Evolutionary conservation across 768 basidiomycete species (phyloP), one percentile per base, ranked within the genome.

Genomic region (Suillus subaureus): DNA sequence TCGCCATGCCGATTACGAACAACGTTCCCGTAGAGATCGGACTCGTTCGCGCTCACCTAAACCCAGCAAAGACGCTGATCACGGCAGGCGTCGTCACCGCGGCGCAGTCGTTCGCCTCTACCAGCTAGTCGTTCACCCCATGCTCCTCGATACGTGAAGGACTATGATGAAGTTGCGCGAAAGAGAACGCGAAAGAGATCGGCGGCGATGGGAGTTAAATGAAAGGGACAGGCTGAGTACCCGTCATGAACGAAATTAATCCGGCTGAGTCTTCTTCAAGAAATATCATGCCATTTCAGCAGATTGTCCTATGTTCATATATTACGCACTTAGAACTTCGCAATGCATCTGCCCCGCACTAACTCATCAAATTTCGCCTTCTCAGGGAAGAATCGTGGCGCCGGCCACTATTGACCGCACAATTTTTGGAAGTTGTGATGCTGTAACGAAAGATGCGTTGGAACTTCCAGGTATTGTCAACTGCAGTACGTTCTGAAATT

Each of bases 171-270:
- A 64, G 61, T 54, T 15, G 77, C 70, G 72, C 52, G 71, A 69
- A 61, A 72, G 35, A 52, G 76, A 73, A 62, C 69, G 85, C 52
- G 81, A 79, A 65, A 74, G 80, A 49, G 83, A 86, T 66, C 78
- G 88, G 28, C 79, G 80, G 69, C 73, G 84, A 52, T 88, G 88
- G 88, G 83, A 85, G 62, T 70, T 73, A 60, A 84, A 82, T 68
- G 66, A 78, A 13, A 80, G 86, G 67, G 78, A 84, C 42, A 71
- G 67, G 28, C 74, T 72, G 21, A 61, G 70, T 47, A 54, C 51
- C 16, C 75, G 66, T 23, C 54, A 65, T 60, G 74, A 69, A 62
- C 51, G 66, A 49, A 60, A 49, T 64, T 77, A 77, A 69, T 11
- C 45, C 21, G 37, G 45, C 39, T 47, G 37, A 15, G 45, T 42